A percentile compares a stretch with the other conserved stretches of the same genome.
Evolutionary conservation across 2,329 filamentous ascomycete species (phyloP).

Genomic region (Scortechinia acanthostroma): DNA sequence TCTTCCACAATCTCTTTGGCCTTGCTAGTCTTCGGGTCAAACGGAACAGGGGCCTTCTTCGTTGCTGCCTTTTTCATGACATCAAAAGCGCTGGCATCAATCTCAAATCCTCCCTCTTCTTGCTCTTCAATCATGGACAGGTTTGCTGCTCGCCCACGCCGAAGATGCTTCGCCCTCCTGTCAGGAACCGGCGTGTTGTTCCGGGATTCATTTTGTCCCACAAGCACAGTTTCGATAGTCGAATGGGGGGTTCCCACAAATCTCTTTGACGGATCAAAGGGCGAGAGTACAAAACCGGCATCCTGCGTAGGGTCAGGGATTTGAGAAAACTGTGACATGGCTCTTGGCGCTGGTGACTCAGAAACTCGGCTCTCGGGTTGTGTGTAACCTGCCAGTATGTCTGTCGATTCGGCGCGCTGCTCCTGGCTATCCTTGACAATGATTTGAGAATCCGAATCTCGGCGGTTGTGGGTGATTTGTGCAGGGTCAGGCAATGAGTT

Average conservation of each 20-base stretch:
- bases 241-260: neutral
- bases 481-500: neutral
- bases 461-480: constrained; percentile 1
- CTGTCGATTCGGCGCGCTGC: constrained; percentile 5
- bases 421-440: constrained; percentile 5
- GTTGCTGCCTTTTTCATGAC: constrained; percentile 43
- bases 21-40: constrained; percentile 52
- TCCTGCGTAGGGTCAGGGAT: constrained; percentile 55
- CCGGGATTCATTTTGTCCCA: neutral
- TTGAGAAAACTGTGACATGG: constrained; percentile 11
- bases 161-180: neutral
- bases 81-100: constrained; percentile 38
- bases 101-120: constrained; percentile 6
- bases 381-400: constrained; percentile 9
- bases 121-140: neutral
- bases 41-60: constrained; percentile 21
- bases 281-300: constrained; percentile 38
- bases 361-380: constrained; percentile 10
- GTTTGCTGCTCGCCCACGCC: neutral
- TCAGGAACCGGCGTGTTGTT: neutral
- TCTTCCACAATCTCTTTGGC: constrained; percentile 57
- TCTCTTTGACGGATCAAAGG: constrained; percentile 7
- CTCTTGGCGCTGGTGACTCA: neutral
- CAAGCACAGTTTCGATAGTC: neutral
- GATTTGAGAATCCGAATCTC: neutral